Base-by-base conservation (phyloP, 257 asterid genomes). In the Solanum commersonii region DNA sequence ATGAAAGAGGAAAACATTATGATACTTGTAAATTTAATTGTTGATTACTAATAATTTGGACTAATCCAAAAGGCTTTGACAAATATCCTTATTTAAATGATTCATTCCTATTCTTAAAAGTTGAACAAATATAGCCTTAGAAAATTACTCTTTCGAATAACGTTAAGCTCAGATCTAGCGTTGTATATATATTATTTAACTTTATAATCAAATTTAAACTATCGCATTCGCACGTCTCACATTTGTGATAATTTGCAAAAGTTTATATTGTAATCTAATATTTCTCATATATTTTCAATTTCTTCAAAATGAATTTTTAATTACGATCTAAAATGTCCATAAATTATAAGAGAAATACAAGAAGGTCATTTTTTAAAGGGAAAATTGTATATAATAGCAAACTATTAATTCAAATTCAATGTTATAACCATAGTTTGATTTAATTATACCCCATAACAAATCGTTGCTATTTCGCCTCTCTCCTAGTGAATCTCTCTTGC, bases 211-310 rank as follows among this genome's bases (percentile, higher is more conserved):
- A 71, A 15, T 31, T 8, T 71, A 29, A 0, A 8, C 2, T 7
- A 7, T 71, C n/a, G 1, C 0, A 11, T 0, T 71, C n/a, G 1
- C 0, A 11, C 0, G 3, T 5, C n/a, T 31, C 10, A 70, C n/a
- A 31, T 15, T 70, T 70, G 22, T 1, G 5, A 70, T 70, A 15
- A 16, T 9, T 70, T 8, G 4, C 6, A 68, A 29, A 27, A 13
- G 3, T 7, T 31, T 15, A 71, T 0, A 29, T 2, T 5, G 5
- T 8, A 31, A 10, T 71, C 5, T 31, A 71, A 15, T 4, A 4
- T 70, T 7, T 29, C 11, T 6, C n/a, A 29, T 14, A 31, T 25
- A 3, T 3, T 13, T 27, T 27, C 20, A 27, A 15, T 25, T 67
- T 56, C 27, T 6, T 27, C 6, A 13, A 67, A 65, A 67, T 67